Conservation (phyloP, 345 rosid species). For the Rhizophora mangle region DNA sequence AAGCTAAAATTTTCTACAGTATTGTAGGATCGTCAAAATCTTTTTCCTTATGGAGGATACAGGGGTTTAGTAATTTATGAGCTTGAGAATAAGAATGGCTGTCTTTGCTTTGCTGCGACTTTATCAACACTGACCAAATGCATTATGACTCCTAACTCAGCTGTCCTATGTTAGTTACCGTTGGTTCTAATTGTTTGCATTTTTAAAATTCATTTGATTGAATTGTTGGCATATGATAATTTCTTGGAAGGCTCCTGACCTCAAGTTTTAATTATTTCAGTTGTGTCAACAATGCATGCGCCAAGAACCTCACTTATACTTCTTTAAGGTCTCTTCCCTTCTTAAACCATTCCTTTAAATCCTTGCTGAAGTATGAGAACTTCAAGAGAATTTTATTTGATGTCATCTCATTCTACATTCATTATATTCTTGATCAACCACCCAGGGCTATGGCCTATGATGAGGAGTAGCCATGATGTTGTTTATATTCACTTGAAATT, state of each 20-base stretch:
- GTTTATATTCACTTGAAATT: background rate
- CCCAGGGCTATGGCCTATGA: too few relatives aligned
- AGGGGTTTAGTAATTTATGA: background rate
- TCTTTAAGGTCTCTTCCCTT: slow-evolving; percentile 32
- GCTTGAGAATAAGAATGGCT: background rate
- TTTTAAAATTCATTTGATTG: background rate
- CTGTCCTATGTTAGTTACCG: background rate
- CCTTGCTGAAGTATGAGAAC: background rate
- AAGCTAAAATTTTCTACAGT: too few relatives aligned
- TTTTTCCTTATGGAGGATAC: background rate
- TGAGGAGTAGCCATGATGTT: background rate
- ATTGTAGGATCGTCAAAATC: background rate
- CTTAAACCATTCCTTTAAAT: slow-evolving; percentile 4
- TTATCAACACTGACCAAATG: background rate
- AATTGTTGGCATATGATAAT: background rate
- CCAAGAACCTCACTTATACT: slow-evolving; percentile 27
- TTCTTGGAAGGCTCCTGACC: slow-evolving; percentile 15
- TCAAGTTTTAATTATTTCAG: slow-evolving; percentile 31
- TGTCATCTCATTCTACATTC: background rate
- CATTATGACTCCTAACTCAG: background rate
- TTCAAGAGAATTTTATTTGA: background rate
- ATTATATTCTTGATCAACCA: background rate
- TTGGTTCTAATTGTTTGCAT: background rate
- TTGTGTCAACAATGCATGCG: slow-evolving; percentile 29
- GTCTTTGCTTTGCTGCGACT: background rate